Evolutionary conservation across 371 early-diverging fungal species (phyloP), one percentile per base, ranked within the genome.

Genomic region (Rhizopus stolonifer): DNA sequence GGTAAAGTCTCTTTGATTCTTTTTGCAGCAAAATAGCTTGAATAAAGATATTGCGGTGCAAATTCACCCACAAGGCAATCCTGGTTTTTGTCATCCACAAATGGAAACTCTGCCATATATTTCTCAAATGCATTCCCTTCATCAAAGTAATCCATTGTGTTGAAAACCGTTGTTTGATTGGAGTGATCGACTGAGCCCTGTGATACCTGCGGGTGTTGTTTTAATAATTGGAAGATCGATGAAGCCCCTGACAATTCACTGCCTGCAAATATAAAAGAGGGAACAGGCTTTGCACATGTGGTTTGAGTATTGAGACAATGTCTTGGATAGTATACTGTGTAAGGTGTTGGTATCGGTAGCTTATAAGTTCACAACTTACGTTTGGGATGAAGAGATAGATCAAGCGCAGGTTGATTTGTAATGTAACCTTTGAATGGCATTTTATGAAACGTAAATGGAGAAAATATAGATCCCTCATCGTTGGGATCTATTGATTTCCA

Each of bases 261-360:
- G 31, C 81, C 81, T 38, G 81, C 81, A 67, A 81, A 68, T 58
- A 81, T 81, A 52, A 81, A 81, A 25, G 79, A 77, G 15, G 81
- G 81, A 5, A 81, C 70, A 32, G 74, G 72, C 46, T 77, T 81
- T 48, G 79, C 79, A 39, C 81, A 81, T 10, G 69, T 63, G 58
- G 65, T 46, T 68, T 60, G 34, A 47, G 49, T 13, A 48, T 36
- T 11, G 23, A 47, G 13, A 40, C 45, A 43, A 66, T 58, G 17
- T 29, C 31, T 29, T 4, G 31, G 31, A 10, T 29, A 29, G 10
- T 29, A 29, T 10, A 29, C 31, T 29, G 10, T 29, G 31, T 29
- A 29, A 4, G 10, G 10, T n/a, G n/a, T n/a, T n/a, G n/a, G n/a
- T n/a, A n/a, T n/a, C n/a, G 72, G 72, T 58, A 79, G 79, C 17